Percentiles rank a stretch among this genome's conserved stretches.
Conservation (phyloP, 2,329 filamentous ascomycete genomes). For the Monosporascus cannonballus region DNA sequence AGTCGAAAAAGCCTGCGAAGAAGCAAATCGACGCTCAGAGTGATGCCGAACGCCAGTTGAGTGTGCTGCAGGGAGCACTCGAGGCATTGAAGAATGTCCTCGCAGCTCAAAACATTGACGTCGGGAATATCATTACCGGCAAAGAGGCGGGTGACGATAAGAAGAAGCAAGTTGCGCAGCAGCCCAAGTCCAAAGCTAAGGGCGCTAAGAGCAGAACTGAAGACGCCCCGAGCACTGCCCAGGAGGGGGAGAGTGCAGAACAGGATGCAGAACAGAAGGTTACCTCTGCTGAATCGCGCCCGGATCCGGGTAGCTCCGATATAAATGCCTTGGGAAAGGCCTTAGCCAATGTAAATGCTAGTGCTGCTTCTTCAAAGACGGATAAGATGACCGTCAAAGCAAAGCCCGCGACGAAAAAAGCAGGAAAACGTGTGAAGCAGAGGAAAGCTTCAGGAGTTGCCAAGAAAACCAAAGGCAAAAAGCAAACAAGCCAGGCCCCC, state of each 20-base stretch:
- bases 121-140: constrained; percentile 7
- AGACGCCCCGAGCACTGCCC: too few species aligned
- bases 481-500: background rate
- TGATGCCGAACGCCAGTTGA: constrained; percentile 21
- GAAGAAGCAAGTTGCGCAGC: background rate
- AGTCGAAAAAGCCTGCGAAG: constrained; percentile 18
- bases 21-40: constrained; percentile 2
- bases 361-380: background rate
- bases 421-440: background rate
- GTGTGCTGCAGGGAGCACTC: constrained; percentile 31
- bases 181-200: constrained; percentile 2
- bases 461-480: background rate
- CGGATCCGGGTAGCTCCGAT: background rate
- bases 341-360: background rate
- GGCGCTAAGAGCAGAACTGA: background rate
- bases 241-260: background rate
- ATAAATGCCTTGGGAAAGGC: background rate
- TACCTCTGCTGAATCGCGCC: background rate
- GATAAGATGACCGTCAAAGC: background rate
- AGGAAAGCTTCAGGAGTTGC: background rate
- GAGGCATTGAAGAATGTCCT: constrained; percentile 32
- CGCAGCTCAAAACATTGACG: constrained; percentile 23
- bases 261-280: background rate
- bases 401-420: constrained; percentile 3
- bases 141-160: background rate